These are phyloP conservation scores for Solanum piurae DNA, from an alignment of 257 asterid genomes.

Conservation along the genomic window DNA sequence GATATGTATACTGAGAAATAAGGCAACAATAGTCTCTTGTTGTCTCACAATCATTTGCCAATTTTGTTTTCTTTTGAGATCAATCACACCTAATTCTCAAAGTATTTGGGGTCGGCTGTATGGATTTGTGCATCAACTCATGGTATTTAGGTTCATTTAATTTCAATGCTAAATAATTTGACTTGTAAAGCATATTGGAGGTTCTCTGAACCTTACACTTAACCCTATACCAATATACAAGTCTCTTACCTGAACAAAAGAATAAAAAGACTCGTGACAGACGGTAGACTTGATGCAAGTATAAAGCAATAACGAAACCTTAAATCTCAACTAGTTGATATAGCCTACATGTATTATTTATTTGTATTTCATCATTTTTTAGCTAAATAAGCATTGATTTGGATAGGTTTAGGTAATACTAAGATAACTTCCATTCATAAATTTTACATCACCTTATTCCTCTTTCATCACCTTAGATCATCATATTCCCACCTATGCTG, in stretches of 20 bases:
- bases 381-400: not conserved
- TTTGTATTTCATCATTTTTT: not conserved
- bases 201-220: not conserved
- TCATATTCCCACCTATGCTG: not conserved
- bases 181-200: not conserved
- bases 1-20: not conserved
- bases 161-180: not conserved
- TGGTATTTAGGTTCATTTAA: not conserved
- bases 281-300: not conserved
- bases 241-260: not conserved
- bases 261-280: not conserved
- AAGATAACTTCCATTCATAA: not conserved
- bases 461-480: not conserved
- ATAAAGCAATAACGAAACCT: not conserved
- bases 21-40: not conserved
- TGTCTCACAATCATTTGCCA: not conserved
- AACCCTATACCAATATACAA: not conserved
- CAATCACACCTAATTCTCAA: not conserved
- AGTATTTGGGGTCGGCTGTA: not conserved
- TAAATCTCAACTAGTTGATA: not conserved
- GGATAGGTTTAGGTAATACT: not conserved
- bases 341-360: not conserved
- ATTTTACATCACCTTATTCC: not conserved
- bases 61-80: not conserved
- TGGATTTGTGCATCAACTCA: not conserved